Conservation (phyloP, 768 basidiomycete genomes). For the Mrakia blollopis region DNA sequence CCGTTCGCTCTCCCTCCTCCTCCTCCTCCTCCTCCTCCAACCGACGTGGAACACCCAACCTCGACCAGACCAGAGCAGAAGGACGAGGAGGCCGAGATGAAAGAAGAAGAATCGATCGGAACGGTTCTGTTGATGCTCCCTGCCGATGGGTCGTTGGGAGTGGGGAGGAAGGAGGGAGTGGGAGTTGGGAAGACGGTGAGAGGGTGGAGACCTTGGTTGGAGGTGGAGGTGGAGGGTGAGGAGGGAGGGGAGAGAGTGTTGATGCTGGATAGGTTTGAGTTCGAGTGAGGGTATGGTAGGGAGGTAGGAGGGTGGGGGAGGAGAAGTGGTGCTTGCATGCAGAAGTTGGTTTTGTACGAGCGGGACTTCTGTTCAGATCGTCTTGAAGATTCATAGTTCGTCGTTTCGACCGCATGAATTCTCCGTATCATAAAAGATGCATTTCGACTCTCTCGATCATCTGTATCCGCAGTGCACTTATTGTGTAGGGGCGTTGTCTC, state of each 20-base stretch:
- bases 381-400: too few relatives aligned
- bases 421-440: too few relatives aligned
- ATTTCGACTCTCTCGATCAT: too few relatives aligned
- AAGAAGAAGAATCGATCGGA: not conserved
- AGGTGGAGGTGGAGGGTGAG: not conserved
- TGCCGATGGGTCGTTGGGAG: not conserved
- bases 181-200: not conserved
- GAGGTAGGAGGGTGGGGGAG: not conserved
- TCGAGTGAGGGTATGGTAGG: not conserved
- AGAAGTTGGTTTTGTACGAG: too few relatives aligned
- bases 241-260: conserved; percentile 5
- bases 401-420: too few relatives aligned
- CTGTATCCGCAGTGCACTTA: too few relatives aligned
- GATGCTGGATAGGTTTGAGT: conserved; percentile 10
- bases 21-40: not conserved
- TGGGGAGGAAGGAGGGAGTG: not conserved
- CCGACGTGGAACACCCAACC: too few relatives aligned
- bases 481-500: too few relatives aligned
- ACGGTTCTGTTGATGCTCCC: conserved; percentile 1
- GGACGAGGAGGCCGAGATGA: not conserved
- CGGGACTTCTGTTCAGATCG: too few relatives aligned
- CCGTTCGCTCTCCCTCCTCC: not conserved
- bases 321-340: not conserved
- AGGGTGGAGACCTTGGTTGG: conserved; percentile 17
- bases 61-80: not conserved